Conservation (phyloP, 1,284 basidiomycete species). For the Crucibulum parvulum region DNA sequence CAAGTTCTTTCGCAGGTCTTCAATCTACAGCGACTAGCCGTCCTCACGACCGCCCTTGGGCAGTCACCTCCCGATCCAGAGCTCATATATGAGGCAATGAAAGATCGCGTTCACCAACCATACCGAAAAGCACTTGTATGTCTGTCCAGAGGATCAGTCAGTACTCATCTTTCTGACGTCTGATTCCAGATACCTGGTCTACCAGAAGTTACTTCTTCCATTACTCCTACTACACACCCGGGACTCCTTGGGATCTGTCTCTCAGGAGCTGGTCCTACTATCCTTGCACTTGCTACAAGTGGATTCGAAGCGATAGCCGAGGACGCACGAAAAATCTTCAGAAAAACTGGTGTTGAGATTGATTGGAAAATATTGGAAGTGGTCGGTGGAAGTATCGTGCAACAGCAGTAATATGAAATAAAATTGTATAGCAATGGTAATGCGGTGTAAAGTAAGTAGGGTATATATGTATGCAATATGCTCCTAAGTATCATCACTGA, state of each 20-base stretch:
- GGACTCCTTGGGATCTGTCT: slow-evolving; percentile 97
- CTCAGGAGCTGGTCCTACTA: slow-evolving; percentile 97
- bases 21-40: slow-evolving; percentile 96
- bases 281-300: slow-evolving; percentile 92
- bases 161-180: neutral
- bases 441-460: slow-evolving; percentile 4
- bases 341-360: slow-evolving; percentile 76
- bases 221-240: slow-evolving; percentile 90
- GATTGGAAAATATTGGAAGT: slow-evolving; percentile 82
- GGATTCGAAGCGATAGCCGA: slow-evolving; percentile 87
- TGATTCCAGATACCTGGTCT: slow-evolving; percentile 88
- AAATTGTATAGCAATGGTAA: slow-evolving; percentile 7
- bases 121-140: slow-evolving; percentile 87
- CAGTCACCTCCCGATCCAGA: slow-evolving; percentile 91
- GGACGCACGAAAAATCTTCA: slow-evolving; percentile 82
- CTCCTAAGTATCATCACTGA: slow-evolving; percentile 15
- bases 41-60: slow-evolving; percentile 95
- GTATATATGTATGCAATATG: slow-evolving; percentile 8
- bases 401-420: slow-evolving; percentile 10
- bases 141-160: neutral
- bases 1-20: slow-evolving; percentile 73
- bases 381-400: slow-evolving; percentile 58
- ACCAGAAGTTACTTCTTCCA: slow-evolving; percentile 86
- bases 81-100: slow-evolving; percentile 99
- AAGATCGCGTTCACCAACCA: slow-evolving; percentile 97